Base-by-base conservation (phyloP, 257 asterid genomes). In the Asclepias syriaca region DNA sequence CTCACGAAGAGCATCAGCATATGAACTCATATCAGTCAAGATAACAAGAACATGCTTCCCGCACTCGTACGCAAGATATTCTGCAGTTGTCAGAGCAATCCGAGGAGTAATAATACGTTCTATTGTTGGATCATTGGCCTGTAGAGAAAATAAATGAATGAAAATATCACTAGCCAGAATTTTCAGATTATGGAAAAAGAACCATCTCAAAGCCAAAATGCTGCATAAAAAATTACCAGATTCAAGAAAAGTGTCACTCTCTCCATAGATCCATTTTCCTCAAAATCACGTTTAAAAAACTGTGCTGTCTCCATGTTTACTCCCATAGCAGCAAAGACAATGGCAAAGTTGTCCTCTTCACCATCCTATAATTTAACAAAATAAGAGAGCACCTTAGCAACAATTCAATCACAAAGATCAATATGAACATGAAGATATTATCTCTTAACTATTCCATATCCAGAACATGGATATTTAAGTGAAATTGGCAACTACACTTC, bases 1-100 rank as follows among this genome's bases (percentile, higher is more conserved):
- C 98, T 93, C 98, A 85, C 98, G 98, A 80, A 93, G 96, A 72
- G 98, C 98, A 83, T 93, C 98, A 70, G 98, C 98, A 80, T 93
- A 93, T 66, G 98, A 93, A 84, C 98, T 93, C 98, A 93, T 93
- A 83, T 93, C 98, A 67, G 98, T 93, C 86, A 93, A 85, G 78
- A 90, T 93, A 84, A 93, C 98, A 84, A 93, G 98, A 72, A 93
- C 98, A 68, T 93, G 98, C 86, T 93, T 93, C 80, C 98, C 98
- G 8, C 98, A 93, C 82, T 89, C 97, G 75, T 93, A 93, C 70
- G 98, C 98, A 69, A 93, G 78, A 78, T 93, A 93, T 78, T 93
- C 98, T 53, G 97, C 98, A 74, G 98, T 93, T 70, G 98, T 93
- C 74, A 93, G 80, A 82, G 98, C 98, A 85, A 93, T 93, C 72